phyloP scores from a whole-genome alignment of 2,329 filamentous ascomycete species.

The Penicillium freii region DNA sequence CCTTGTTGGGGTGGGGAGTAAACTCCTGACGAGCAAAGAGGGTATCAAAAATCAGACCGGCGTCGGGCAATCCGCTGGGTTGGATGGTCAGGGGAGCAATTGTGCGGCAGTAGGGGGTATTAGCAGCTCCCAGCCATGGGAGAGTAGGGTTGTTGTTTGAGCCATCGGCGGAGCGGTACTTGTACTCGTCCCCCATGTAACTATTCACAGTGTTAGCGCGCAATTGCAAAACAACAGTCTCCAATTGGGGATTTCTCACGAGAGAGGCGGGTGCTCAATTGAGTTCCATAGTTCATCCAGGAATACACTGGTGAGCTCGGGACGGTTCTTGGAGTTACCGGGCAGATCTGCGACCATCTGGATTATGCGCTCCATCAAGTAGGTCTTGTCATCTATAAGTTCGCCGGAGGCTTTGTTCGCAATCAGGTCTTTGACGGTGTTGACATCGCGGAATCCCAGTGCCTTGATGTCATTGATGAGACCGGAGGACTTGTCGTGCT shows the following conservation, averaged over 20 bases:
- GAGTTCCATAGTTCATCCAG: constrained; percentile 69
- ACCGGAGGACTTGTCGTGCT: constrained; percentile 51
- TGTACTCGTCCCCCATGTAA: constrained; percentile 54
- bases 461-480: constrained; percentile 58
- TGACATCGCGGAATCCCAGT: constrained; percentile 58
- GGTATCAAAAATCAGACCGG: constrained; percentile 51
- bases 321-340: constrained; percentile 59
- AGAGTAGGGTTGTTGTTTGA: constrained; percentile 68
- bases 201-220: constrained; percentile 26
- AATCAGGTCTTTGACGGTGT: constrained; percentile 62
- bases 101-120: constrained; percentile 65
- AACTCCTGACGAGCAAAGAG: constrained; percentile 45
- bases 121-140: constrained; percentile 65
- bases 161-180: constrained; percentile 68
- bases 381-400: constrained; percentile 70
- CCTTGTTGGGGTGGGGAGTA: constrained; percentile 64
- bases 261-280: constrained; percentile 68
- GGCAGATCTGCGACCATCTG: constrained; percentile 66
- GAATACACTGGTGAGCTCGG: constrained; percentile 65
- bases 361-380: constrained; percentile 72
- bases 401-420: constrained; percentile 63
- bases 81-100: constrained; percentile 59
- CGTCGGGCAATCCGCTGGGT: constrained; percentile 67
- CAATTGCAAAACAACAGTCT: not conserved
- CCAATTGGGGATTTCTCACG: constrained; percentile 45